Base-by-base conservation (phyloP, 2,329 filamentous ascomycete species). In the Beauveria sp. region DNA sequence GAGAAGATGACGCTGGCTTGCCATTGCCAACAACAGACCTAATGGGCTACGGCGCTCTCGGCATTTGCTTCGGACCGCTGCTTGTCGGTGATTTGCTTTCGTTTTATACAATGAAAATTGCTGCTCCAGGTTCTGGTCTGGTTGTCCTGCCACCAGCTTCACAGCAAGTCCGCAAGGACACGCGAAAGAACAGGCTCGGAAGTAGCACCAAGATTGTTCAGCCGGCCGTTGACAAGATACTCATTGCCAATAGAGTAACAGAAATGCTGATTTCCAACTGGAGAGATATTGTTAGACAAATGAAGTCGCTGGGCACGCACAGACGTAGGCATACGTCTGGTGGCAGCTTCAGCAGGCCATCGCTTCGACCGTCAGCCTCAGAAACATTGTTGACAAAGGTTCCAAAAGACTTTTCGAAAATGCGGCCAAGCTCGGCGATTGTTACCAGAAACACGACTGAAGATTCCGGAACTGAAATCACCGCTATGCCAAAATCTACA, bases 251-350 rank as follows among this genome's bases (percentile, higher is more conserved):
- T 63, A 73, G 74, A 38, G 80, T 89, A 34, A 76, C 84, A 0
- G 84, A 88, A 69, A 88, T 89, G 85, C 73, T 89, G 5, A 83
- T 89, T 54, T 75, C 80, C 1, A 80, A 88, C 64, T 89, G 87
- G 87, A 76, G 82, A 62, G 84, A 87, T 53, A 77, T 88, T 12
- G 83, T 87, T 49, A 76, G 79, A 45, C 82, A 89, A 62, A 80
- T 88, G 76, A 81, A 75, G 62, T 78, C 74, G 48, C 67, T 87
- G 1, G 72, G 72, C 1, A 68, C 69, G 20, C 67, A 72, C 34
- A 66, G 64, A 28, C 66, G 65, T 16, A 68, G 65, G 20, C 65
- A 69, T 16, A 46, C 59, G 12, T 67, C 66, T 5, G 60, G 67
- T 1, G 18, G 66, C 3, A 58, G 62, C 26, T 54, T 64, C 1